Base-by-base conservation (phyloP, 495 filamentous ascomycete species). In the Durotheca rogersii region DNA sequence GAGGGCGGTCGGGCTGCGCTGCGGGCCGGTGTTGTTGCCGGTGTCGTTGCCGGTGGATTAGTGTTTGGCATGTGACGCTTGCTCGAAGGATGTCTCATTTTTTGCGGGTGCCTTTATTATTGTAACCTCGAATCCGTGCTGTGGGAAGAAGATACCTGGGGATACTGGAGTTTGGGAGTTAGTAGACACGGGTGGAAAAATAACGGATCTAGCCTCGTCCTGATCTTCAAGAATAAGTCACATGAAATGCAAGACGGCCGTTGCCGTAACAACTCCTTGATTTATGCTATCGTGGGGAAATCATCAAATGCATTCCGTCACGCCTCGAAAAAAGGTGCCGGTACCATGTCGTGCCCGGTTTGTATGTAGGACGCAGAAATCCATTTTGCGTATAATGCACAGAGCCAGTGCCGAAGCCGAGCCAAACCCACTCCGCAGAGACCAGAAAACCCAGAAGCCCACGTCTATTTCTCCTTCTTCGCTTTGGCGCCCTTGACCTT, bases 401-500 rank as follows among this genome's bases (percentile, higher is more conserved):
- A 60, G 47, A 56, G 47, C 51, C 56, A 47, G 41, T 47, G 51
- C 51, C 56, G 27, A 43, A 60, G 51, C 56, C 51, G 51, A 56
- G 51, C 56, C 51, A 38, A 56, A 56, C 46, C 56, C 56, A 56
- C 47, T 47, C 51, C 46, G 41, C 51, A 51, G 48, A 48, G 47
- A 55, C 51, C 51, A 55, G 50, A 59, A 53, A 46, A 56, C 56
- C 56, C 41, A 52, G 42, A 56, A 60, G 51, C 56, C 51, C 46
- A 48, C 48, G 51, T 56, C 33, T 60, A 60, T 60, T 60, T 60
- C 56, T 84, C 81, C 78, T 86, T 86, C 72, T 86, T 82, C 80
- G 90, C 86, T 78, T 86, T 85, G 65, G 83, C 85, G 68, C 88
- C 87, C 88, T 81, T 81, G 72, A 79, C 78, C 72, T 96, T 97